These are phyloP conservation scores for Ormosia emarginata DNA, from an alignment of 306 rosid species.

Conservation along the genomic window DNA sequence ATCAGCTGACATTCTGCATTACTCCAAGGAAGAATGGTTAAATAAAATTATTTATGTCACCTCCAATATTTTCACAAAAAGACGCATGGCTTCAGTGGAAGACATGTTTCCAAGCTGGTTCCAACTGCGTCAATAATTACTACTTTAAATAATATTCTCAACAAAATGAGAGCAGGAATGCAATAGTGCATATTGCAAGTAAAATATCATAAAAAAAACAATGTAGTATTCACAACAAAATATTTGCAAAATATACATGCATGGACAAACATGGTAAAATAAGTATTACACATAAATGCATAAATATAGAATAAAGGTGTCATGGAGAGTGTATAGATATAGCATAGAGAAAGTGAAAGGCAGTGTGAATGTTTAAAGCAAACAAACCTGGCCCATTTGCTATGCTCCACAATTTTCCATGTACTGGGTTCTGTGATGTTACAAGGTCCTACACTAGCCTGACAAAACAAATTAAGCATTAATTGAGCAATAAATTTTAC, in stretches of 20 bases:
- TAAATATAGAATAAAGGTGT: background rate
- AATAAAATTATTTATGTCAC: conserved; percentile 30
- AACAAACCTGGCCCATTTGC: conserved; percentile 94
- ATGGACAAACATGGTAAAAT: background rate
- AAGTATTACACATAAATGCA: background rate
- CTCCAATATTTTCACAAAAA: conserved; percentile 97
- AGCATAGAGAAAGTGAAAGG: background rate
- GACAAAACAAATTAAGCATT: conserved; percentile 26
- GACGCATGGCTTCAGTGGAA: conserved; percentile 93
- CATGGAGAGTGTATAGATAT: background rate
- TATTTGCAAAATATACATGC: background rate
- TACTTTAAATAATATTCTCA: conserved; percentile 4
- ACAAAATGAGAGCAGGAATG: background rate
- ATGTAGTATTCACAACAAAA: background rate
- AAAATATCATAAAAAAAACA: background rate
- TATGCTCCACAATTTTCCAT: conserved; percentile 87
- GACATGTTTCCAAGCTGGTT: conserved; percentile 88
- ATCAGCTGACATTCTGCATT: conserved; percentile 22
- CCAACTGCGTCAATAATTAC: conserved; percentile 73
- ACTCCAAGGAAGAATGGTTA: conserved; percentile 4
- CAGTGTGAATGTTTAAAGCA: conserved; percentile 3
- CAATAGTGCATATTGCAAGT: background rate
- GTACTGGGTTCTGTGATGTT: conserved; percentile 76
- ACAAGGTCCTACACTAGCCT: conserved; percentile 90
- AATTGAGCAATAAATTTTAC: background rate